Percentiles rank a stretch among this genome's conserved stretches.
phyloP scores from a whole-genome alignment of 2,329 filamentous ascomycete genomes.

The Annulohypoxylon truncatum region DNA sequence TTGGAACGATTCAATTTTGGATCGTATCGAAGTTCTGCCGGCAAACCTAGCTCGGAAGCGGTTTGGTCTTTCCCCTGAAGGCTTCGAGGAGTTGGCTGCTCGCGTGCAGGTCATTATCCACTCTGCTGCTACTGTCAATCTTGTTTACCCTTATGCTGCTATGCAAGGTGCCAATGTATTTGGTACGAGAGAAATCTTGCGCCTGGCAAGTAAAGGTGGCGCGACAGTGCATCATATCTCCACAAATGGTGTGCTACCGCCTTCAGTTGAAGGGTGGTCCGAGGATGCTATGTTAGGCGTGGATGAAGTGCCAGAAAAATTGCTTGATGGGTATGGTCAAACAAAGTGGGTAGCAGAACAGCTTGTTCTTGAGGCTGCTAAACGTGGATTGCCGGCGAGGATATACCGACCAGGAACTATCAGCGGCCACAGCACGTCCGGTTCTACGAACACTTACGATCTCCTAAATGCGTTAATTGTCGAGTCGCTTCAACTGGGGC shows the following conservation, averaged over 20 bases:
- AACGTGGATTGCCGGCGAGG: constrained; percentile 75
- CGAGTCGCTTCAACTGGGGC: constrained; percentile 79
- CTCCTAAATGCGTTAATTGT: constrained; percentile 80
- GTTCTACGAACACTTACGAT: constrained; percentile 83
- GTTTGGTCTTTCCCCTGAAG: constrained; percentile 74
- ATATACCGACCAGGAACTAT: constrained; percentile 82
- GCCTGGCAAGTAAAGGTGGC: constrained; percentile 73
- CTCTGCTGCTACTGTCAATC: constrained; percentile 80
- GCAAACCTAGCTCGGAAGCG: constrained; percentile 77
- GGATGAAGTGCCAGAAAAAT: constrained; percentile 74
- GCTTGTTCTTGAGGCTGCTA: constrained; percentile 75
- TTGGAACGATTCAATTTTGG: constrained; percentile 81
- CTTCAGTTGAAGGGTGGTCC: constrained; percentile 75
- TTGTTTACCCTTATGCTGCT: constrained; percentile 84
- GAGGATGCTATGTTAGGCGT: constrained; percentile 76
- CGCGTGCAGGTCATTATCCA: constrained; percentile 80
- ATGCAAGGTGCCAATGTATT: constrained; percentile 79
- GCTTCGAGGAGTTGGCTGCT: constrained; percentile 72
- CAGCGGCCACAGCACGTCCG: constrained; percentile 79
- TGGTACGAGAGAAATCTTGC: constrained; percentile 81
- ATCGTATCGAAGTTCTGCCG: constrained; percentile 79
- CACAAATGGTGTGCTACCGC: constrained; percentile 82
- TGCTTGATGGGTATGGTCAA: constrained; percentile 80
- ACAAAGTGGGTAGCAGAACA: constrained; percentile 86
- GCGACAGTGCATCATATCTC: constrained; percentile 83